Percentiles rank a stretch among this genome's conserved stretches.
Conservation (phyloP, 2,329 filamentous ascomycete species). For the Aureobasidium subglaciale region DNA sequence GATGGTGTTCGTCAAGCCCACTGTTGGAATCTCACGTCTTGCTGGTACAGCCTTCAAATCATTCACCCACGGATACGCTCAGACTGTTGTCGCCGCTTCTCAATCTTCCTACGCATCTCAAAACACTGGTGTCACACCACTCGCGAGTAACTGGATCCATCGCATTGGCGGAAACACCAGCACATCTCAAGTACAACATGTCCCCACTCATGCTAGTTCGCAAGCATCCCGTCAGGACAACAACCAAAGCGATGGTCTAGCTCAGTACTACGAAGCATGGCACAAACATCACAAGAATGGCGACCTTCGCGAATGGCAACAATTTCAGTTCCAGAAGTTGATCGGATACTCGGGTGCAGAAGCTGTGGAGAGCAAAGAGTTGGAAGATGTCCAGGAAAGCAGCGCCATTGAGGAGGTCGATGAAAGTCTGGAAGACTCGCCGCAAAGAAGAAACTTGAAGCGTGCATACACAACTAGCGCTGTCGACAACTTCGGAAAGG, state of each 20-base stretch:
- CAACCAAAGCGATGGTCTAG: conserved; percentile 52
- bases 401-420: conserved; percentile 32
- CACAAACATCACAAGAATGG: conserved; percentile 63
- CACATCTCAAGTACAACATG: conserved; percentile 22
- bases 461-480: conserved; percentile 48
- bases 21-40: conserved; percentile 86
- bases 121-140: conserved; percentile 48
- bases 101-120: conserved; percentile 73
- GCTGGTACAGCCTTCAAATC: conserved; percentile 61
- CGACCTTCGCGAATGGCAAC: conserved; percentile 78
- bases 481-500: conserved; percentile 54
- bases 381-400: conserved; percentile 27
- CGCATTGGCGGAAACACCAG: conserved; percentile 35
- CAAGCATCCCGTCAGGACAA: conserved; percentile 29
- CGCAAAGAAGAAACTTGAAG: conserved; percentile 30
- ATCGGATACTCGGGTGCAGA: conserved; percentile 63
- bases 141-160: conserved; percentile 43
- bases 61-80: conserved; percentile 95
- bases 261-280: conserved; percentile 87
- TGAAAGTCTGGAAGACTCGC: conserved; percentile 24
- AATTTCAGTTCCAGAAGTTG: conserved; percentile 80
- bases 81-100: conserved; percentile 91
- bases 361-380: conserved; percentile 25
- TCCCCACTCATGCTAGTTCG: conserved; percentile 27
- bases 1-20: conserved; percentile 72